Base-by-base conservation (phyloP, 164 flowering plant genomes). In the Amborella trichopoda region DNA sequence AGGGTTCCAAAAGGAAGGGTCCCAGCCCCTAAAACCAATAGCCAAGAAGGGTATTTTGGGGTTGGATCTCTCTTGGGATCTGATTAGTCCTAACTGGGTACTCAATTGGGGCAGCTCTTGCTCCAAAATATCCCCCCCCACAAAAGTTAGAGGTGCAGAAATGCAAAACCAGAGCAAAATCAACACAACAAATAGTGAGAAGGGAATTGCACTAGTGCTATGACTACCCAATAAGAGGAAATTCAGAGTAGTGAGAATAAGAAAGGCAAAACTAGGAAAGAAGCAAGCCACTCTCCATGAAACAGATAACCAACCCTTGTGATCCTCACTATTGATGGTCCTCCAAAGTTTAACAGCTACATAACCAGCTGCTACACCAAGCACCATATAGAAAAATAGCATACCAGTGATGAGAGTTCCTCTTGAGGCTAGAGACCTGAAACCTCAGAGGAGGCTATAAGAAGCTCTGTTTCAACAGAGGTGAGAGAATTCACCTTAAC, bases 1-100 rank as follows among this genome's bases (percentile, higher is more conserved):
- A 42, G n/a, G 1, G 46, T 26, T 42, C 46, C 46, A 23, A 42
- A 42, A 4, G 46, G 46, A 22, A 42, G 46, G 20, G 23, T 42
- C 1, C 46, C 46, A 18, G 25, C 46, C n/a, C n/a, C n/a, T n/a
- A n/a, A n/a, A n/a, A n/a, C n/a, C n/a, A n/a, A n/a, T n/a, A n/a
- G n/a, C n/a, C n/a, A n/a, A n/a, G n/a, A n/a, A n/a, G n/a, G n/a
- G n/a, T n/a, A n/a, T n/a, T n/a, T n/a, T n/a, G n/a, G n/a, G n/a
- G n/a, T n/a, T n/a, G 49, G 11, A 55, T 55, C 33, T 55, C 45
- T 19, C 59, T 39, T 2, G 52, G 59, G 17, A 55, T 55, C 23
- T 55, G 36, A 46, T 46, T 46, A 12, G 54, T 50, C 54, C 41
- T 51, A 24, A 51, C 55, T 11, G 55, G 55, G 23, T 52, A 28